Percentiles rank a stretch among this genome's conserved stretches.
Conservation (phyloP, 257 asterid species). For the Thymus mandschuricus region DNA sequence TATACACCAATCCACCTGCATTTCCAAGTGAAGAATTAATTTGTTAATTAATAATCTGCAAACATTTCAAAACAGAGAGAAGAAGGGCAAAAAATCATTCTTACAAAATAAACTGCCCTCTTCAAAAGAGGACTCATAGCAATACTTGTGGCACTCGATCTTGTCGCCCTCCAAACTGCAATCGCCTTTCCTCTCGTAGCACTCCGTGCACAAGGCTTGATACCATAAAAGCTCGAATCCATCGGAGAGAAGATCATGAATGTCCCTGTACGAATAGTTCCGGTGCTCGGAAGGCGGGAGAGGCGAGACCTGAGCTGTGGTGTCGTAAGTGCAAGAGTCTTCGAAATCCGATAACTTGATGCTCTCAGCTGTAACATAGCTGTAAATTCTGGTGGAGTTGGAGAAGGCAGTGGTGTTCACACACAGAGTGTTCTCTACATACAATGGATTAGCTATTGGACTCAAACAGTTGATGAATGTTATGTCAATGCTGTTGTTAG, state of each 20-base stretch:
- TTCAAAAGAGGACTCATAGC: conserved; percentile 45
- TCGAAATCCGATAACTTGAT: conserved; percentile 40
- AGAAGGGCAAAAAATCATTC: conserved; percentile 15
- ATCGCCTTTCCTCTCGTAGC: conserved; percentile 18
- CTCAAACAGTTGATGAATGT: conserved; percentile 41
- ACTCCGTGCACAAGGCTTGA: conserved; percentile 30
- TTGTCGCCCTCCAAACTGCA: conserved; percentile 31
- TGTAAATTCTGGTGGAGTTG: conserved; percentile 30
- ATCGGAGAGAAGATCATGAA: conserved; percentile 38
- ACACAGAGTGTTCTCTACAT: conserved; percentile 46
- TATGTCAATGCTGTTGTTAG: conserved; percentile 11
- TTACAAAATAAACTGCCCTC: conserved; percentile 44
- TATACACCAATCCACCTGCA: conserved; percentile 54
- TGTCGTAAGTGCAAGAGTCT: conserved; percentile 50
- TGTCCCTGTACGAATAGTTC: conserved; percentile 27
- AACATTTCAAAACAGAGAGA: neutral
- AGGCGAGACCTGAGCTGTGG: conserved; percentile 26
- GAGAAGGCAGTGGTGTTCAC: conserved; percentile 34
- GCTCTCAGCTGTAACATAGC: conserved; percentile 38
- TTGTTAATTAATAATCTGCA: conserved; percentile 22
- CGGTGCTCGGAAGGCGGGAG: conserved; percentile 4
- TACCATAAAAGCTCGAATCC: conserved; percentile 41
- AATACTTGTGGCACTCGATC: conserved; percentile 34
- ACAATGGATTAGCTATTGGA: conserved; percentile 39
- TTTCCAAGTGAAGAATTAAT: conserved; percentile 23